Evolutionary conservation across 371 early-diverging fungal genomes (phyloP).

Genomic region (Circinella umbellata): DNA sequence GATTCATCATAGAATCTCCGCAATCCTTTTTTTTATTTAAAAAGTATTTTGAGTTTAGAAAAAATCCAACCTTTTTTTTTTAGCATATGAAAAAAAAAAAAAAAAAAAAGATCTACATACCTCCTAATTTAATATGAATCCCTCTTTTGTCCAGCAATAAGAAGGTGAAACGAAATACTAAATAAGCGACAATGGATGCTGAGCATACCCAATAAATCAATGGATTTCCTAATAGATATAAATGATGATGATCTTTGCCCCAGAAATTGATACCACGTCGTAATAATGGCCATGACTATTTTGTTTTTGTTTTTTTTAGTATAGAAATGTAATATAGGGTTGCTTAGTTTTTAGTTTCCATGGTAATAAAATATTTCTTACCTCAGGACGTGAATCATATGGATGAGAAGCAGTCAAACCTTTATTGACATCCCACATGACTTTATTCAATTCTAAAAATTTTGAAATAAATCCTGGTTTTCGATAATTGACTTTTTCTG

Average conservation of each 20-base stretch:
- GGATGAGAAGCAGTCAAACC: slow-evolving; percentile 92
- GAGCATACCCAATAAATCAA: slow-evolving; percentile 89
- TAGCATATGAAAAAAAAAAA: slow-evolving; percentile 1
- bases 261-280: slow-evolving; percentile 95
- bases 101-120: slow-evolving; percentile 22
- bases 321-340: too few species aligned
- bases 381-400: slow-evolving; percentile 86
- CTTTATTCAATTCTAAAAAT: slow-evolving; percentile 83
- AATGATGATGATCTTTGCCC: slow-evolving; percentile 74
- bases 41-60: not conserved
- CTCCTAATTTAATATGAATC: slow-evolving; percentile 61
- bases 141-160: slow-evolving; percentile 80
- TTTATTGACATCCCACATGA: slow-evolving; percentile 91
- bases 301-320: too few species aligned
- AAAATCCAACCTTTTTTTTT: slow-evolving; percentile 23
- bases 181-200: slow-evolving; percentile 65
- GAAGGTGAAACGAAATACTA: slow-evolving; percentile 63
- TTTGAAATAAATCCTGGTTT: slow-evolving; percentile 80
- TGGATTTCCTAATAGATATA: slow-evolving; percentile 98
- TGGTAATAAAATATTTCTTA: slow-evolving; percentile 11
- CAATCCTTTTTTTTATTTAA: slow-evolving; percentile 26
- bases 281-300: slow-evolving; percentile 81
- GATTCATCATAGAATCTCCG: slow-evolving; percentile 66
- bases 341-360: not conserved
- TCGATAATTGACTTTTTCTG: slow-evolving; percentile 55